A percentile compares a stretch with the other conserved stretches of the same genome.
Conservation (phyloP, 352 stramenopile species). For the Pythium aphanidermatum region DNA sequence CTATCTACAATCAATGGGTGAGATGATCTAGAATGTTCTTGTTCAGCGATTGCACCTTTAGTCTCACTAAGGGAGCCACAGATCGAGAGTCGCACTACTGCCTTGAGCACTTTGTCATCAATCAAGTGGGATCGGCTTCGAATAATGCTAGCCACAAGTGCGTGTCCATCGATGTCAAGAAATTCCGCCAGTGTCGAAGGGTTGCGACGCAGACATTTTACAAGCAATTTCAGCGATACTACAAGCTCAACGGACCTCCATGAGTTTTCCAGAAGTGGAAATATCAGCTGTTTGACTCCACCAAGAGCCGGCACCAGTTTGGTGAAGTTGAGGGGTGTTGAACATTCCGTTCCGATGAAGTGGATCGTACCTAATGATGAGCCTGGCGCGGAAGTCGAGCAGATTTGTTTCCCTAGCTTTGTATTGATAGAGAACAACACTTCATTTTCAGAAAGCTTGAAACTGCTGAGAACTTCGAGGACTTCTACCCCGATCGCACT, state of each 20-base stretch:
- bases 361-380: conserved; percentile 21
- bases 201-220: conserved; percentile 44
- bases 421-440: conserved; percentile 65
- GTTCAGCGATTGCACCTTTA: not conserved
- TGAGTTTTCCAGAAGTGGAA: conserved; percentile 54
- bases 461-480: conserved; percentile 43
- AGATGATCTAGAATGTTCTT: not conserved
- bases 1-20: conserved; percentile 49
- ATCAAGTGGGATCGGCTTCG: conserved; percentile 35
- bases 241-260: conserved; percentile 39
- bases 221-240: conserved; percentile 39
- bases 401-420: conserved; percentile 27
- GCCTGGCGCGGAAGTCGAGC: no score
- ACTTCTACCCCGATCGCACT: conserved; percentile 57
- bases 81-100: conserved; percentile 39
- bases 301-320: conserved; percentile 56
- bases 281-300: conserved; percentile 45
- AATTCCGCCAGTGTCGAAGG: conserved; percentile 54
- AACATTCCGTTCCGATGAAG: conserved; percentile 45
- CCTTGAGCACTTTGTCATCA: conserved; percentile 37
- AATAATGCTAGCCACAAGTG: conserved; percentile 40
- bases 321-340: conserved; percentile 41
- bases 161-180: conserved; percentile 49
- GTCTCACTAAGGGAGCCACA: conserved; percentile 19
- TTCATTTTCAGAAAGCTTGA: conserved; percentile 48